These are phyloP conservation scores for Pyronema omphalodes DNA, from an alignment of 495 filamentous ascomycete genomes.

Conservation along the genomic window DNA sequence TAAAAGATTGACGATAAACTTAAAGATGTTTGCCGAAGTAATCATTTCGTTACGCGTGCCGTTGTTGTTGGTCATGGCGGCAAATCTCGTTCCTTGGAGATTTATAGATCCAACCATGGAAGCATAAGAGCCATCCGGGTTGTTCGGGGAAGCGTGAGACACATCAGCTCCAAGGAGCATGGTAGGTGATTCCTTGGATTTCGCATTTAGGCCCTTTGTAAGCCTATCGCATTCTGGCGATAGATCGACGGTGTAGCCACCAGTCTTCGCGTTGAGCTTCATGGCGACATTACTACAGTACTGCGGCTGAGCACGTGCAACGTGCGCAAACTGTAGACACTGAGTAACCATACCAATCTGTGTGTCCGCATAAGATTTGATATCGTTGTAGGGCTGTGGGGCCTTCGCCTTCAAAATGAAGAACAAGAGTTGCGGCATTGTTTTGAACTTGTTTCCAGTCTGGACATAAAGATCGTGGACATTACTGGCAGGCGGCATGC, in stretches of 20 bases:
- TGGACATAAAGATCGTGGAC: constrained; percentile 36
- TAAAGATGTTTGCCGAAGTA: constrained; percentile 38
- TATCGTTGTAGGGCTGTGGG: constrained; percentile 44
- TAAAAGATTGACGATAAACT: constrained; percentile 43
- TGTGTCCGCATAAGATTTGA: constrained; percentile 72
- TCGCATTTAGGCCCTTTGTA: constrained; percentile 9
- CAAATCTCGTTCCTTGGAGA: constrained; percentile 45
- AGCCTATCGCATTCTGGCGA: constrained; percentile 14
- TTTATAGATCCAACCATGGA: constrained; percentile 75
- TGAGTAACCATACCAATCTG: constrained; percentile 64
- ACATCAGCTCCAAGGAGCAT: constrained; percentile 81
- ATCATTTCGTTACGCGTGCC: constrained; percentile 62
- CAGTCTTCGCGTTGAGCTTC: constrained; percentile 95
- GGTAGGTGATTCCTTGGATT: constrained; percentile 27
- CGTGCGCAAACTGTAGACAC: constrained; percentile 43
- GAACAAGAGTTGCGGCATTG: constrained; percentile 45
- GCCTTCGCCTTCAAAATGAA: constrained; percentile 54
- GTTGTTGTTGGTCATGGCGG: constrained; percentile 59
- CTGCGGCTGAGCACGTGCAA: constrained; percentile 43
- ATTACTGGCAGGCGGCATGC: constrained; percentile 29
- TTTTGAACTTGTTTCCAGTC: constrained; percentile 30
- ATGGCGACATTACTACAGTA: constrained; percentile 78
- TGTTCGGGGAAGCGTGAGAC: constrained; percentile 57
- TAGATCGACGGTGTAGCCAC: constrained; percentile 44
- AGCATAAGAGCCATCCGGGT: constrained; percentile 50